phyloP scores from a whole-genome alignment of 2,329 filamentous ascomycete genomes.

The Arthrobotrys musiformis region DNA sequence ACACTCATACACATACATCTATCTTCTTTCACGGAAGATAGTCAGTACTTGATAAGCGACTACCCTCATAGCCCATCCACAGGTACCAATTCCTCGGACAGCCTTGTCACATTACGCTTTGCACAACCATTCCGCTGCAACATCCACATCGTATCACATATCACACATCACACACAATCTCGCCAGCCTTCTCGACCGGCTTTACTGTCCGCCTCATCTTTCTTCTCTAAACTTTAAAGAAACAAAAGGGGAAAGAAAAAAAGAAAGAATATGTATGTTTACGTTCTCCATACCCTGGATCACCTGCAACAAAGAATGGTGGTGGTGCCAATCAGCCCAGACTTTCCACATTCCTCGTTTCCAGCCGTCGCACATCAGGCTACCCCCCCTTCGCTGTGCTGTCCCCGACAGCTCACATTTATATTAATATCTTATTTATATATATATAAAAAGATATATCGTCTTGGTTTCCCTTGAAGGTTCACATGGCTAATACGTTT shows the following conservation, averaged over 20 bases:
- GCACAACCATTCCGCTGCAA: conserved; percentile 54
- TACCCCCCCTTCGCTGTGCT: neutral
- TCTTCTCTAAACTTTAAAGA: neutral
- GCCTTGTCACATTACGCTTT: conserved; percentile 54
- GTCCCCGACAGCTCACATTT: conserved; percentile 23
- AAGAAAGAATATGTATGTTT: conserved; percentile 52
- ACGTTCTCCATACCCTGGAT: conserved; percentile 29
- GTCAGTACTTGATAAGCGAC: conserved; percentile 48
- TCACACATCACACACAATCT: conserved; percentile 27
- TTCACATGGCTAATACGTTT: conserved; percentile 15
- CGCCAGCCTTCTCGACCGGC: conserved; percentile 41
- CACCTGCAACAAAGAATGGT: conserved; percentile 44
- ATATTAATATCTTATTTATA: neutral
- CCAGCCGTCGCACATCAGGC: conserved; percentile 48
- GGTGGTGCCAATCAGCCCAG: conserved; percentile 38
- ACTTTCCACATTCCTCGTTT: conserved; percentile 52
- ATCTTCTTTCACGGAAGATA: neutral
- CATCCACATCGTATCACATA: conserved; percentile 50
- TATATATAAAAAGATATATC: conserved; percentile 4
- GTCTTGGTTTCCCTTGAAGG: neutral
- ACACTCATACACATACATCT: neutral
- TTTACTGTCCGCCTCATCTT: conserved; percentile 22
- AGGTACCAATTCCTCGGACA: conserved; percentile 15
- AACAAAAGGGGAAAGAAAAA: too few relatives aligned
- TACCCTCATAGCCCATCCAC: neutral